Base-by-base conservation (phyloP, 371 early-diverging fungal genomes). In the Rhizopus stolonifer region DNA sequence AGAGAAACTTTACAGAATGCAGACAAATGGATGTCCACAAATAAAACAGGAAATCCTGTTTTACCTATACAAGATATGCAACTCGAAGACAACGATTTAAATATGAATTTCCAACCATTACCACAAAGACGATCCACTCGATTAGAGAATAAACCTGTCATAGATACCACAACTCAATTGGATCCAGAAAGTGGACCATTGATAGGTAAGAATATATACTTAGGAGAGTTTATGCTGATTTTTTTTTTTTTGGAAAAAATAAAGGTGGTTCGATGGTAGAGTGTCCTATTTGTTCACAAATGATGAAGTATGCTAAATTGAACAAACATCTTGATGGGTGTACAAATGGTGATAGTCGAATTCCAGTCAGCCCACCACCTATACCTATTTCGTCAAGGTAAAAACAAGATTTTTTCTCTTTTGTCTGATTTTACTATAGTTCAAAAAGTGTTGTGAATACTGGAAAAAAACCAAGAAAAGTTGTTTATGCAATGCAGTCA, bases 11-110 rank as follows among this genome's bases (percentile, higher is more conserved):
- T 29, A 29, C 31, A 29, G 31, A 7, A 4, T 29, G 31, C 10
- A 29, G 31, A 29, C 31, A 29, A 71, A 76, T 57, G 50, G 73
- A 8, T 74, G 70, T 23, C 54, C 71, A 17, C 76, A 79, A 49
- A 60, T 61, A 32, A 48, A n/a, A n/a, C n/a, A n/a, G n/a, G n/a
- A n/a, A n/a, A n/a, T n/a, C n/a, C n/a, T n/a, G n/a, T n/a, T n/a
- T n/a, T n/a, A n/a, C n/a, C n/a, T n/a, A n/a, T n/a, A n/a, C n/a
- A n/a, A n/a, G n/a, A 29, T 29, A 29, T 29, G 7, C 10, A 7
- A 10, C 31, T 7, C 31, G 31, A 10, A 7, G 10, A 29, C 4
- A 29, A 10, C 31, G 31, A 29, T 29, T 10, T 10, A 10, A 29
- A 7, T 7, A 10, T 7, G 31, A 29, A 4, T 10, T 29, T 29